These are phyloP conservation scores for Ceratocystis lukuohia DNA, from an alignment of 2,329 filamentous ascomycete species.

Conservation along the genomic window DNA sequence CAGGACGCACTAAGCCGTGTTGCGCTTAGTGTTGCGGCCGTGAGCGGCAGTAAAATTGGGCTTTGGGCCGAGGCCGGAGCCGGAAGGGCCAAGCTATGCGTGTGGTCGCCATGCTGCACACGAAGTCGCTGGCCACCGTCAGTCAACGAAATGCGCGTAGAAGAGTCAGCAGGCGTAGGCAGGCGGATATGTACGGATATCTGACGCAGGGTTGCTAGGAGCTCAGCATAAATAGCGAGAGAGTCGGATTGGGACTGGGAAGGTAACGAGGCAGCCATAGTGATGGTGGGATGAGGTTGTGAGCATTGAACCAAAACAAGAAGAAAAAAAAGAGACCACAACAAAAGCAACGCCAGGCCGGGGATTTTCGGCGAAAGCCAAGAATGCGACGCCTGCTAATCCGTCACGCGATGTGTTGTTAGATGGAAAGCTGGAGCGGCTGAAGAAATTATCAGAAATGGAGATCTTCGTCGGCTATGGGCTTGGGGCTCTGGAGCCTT, in stretches of 20 bases:
- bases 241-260: constrained; percentile 1
- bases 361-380: not conserved
- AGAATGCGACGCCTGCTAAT: not conserved
- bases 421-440: constrained; percentile 8
- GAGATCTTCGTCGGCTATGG: constrained; percentile 3
- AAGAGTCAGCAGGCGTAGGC: constrained; percentile 30
- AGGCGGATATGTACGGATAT: constrained; percentile 45
- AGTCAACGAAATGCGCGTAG: constrained; percentile 34
- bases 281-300: not conserved
- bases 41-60: constrained; percentile 26
- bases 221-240: constrained; percentile 46
- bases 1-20: constrained; percentile 33
- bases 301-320: not conserved
- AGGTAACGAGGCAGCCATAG: not conserved
- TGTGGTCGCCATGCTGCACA: constrained; percentile 34
- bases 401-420: not conserved
- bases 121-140: constrained; percentile 34
- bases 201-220: constrained; percentile 51
- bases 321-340: not conserved
- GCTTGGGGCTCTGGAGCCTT: not conserved
- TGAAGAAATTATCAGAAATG: constrained; percentile 6
- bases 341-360: not conserved
- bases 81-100: constrained; percentile 31
- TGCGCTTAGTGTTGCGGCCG: constrained; percentile 21
- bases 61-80: constrained; percentile 29